Conservation (phyloP, 2,329 filamentous ascomycete genomes). For the Ceratocystiopsis sp. region DNA sequence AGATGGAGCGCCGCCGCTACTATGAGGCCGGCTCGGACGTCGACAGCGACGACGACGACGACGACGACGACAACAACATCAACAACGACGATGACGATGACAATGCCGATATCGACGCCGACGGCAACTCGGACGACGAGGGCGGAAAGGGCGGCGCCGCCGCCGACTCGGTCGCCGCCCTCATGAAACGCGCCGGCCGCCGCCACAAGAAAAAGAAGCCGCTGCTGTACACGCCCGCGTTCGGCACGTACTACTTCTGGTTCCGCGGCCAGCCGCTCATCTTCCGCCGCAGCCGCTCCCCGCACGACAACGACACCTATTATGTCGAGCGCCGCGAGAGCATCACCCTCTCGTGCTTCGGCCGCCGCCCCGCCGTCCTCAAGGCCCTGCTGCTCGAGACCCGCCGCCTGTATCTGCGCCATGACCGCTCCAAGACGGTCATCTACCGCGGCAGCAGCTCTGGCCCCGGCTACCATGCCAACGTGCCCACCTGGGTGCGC, state of each 20-base stretch:
- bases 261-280: constrained; percentile 41
- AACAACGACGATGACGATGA: constrained; percentile 10
- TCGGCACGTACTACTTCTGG: constrained; percentile 53
- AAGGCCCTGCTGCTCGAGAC: constrained; percentile 46
- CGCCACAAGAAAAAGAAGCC: constrained; percentile 27
- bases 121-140: constrained; percentile 10
- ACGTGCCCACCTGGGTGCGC: constrained; percentile 39
- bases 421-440: constrained; percentile 44
- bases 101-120: constrained; percentile 11
- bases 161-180: neutral
- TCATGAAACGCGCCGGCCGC: constrained; percentile 12
- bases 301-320: constrained; percentile 19
- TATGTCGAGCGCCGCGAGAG: constrained; percentile 30
- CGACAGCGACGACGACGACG: constrained; percentile 9
- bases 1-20: constrained; percentile 13
- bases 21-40: constrained; percentile 25
- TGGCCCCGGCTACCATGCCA: constrained; percentile 13
- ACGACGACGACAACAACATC: constrained; percentile 14
- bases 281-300: constrained; percentile 35
- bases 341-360: constrained; percentile 43
- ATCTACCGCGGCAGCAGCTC: constrained; percentile 42
- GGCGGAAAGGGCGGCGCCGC: constrained; percentile 11
- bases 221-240: constrained; percentile 47
- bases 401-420: constrained; percentile 34
- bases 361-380: constrained; percentile 40